Evolutionary conservation across 805 yeast species (phyloP).

Genomic region (Candida insectorum): DNA sequence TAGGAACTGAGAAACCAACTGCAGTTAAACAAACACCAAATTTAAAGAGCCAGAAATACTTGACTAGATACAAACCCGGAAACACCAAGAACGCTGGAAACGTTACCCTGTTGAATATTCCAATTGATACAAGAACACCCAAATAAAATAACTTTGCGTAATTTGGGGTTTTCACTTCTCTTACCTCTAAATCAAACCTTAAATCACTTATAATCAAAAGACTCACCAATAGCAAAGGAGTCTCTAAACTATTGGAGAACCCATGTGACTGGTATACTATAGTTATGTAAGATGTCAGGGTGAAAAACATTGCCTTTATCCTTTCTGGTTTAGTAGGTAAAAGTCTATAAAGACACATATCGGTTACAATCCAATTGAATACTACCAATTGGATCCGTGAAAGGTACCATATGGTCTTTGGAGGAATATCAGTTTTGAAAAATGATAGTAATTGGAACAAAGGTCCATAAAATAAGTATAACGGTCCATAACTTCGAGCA

Average conservation of each 20-base stretch:
- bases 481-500: conserved; percentile 68
- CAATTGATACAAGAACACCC: conserved; percentile 57
- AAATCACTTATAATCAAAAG: conserved; percentile 49
- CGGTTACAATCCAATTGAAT: conserved; percentile 34
- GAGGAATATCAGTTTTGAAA: conserved; percentile 37
- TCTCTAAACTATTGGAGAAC: conserved; percentile 85
- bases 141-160: conserved; percentile 20
- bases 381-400: conserved; percentile 49
- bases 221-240: conserved; percentile 48
- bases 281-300: conserved; percentile 64
- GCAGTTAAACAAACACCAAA: conserved; percentile 27
- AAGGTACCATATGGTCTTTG: conserved; percentile 51
- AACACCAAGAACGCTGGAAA: conserved; percentile 70
- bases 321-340: conserved; percentile 49
- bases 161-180: conserved; percentile 1
- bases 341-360: conserved; percentile 44
- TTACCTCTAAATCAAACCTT: conserved; percentile 18
- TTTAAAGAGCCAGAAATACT: conserved; percentile 38
- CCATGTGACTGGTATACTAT: conserved; percentile 81
- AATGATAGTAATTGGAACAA: conserved; percentile 33
- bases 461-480: conserved; percentile 71
- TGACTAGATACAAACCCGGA: conserved; percentile 52
- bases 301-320: conserved; percentile 45
- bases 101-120: conserved; percentile 81
- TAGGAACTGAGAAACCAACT: conserved; percentile 31